Evolutionary conservation across 2,329 filamentous ascomycete genomes (phyloP).

Genomic region (Neonectria coccinea): DNA sequence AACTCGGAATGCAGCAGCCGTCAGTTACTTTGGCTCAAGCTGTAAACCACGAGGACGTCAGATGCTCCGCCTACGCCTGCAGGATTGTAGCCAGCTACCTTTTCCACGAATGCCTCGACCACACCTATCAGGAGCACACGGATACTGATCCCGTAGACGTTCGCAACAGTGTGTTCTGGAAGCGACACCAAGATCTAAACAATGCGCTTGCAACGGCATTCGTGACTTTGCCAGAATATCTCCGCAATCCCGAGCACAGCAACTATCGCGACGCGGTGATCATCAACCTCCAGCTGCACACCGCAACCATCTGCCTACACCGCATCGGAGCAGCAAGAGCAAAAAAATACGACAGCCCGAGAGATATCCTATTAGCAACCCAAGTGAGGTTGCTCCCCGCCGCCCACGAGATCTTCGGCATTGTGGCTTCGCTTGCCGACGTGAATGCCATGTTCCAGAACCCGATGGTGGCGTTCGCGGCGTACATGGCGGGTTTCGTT

Average conservation of each 20-base stretch:
- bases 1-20: conserved; percentile 70
- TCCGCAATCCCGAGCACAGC: conserved; percentile 75
- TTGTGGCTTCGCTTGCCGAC: conserved; percentile 69
- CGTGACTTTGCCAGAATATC: conserved; percentile 76
- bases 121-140: conserved; percentile 75
- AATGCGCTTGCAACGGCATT: conserved; percentile 80
- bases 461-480: conserved; percentile 76
- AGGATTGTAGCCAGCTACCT: conserved; percentile 78
- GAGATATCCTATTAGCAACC: conserved; percentile 54
- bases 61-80: conserved; percentile 75
- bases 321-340: conserved; percentile 82
- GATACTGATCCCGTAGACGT: conserved; percentile 64
- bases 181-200: conserved; percentile 80
- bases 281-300: conserved; percentile 86
- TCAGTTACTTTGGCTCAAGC: conserved; percentile 71
- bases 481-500: conserved; percentile 77
- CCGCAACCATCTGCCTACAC: conserved; percentile 85
- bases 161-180: conserved; percentile 74
- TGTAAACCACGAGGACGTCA: conserved; percentile 60
- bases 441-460: conserved; percentile 65
- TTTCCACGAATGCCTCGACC: conserved; percentile 80
- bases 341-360: conserved; percentile 53
- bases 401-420: conserved; percentile 82
- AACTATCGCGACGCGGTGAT: conserved; percentile 78
- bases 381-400: conserved; percentile 79